phyloP scores from a whole-genome alignment of 139 green algal genomes.

The Micractinium conductrix region DNA sequence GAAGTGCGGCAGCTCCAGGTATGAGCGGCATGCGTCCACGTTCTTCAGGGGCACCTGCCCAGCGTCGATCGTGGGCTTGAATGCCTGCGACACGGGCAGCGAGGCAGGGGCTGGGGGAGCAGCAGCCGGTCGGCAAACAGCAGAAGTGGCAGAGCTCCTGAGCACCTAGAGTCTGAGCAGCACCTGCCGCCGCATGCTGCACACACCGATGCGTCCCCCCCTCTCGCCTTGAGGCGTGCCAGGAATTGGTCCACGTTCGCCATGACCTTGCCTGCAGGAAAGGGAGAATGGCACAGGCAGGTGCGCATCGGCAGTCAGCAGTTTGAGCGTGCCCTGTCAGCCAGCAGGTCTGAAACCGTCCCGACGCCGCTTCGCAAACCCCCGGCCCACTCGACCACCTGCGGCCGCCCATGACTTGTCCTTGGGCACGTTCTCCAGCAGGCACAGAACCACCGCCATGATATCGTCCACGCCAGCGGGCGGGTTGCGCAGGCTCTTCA shows the following conservation, averaged over 20 bases:
- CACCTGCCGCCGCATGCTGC: background rate
- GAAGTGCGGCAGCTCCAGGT: conserved; percentile 87
- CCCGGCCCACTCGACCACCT: background rate
- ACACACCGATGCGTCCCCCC: background rate
- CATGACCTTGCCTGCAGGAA: conserved; percentile 76
- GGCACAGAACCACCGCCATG: conserved; percentile 85
- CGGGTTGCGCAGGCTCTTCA: conserved; percentile 91
- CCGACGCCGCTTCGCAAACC: background rate
- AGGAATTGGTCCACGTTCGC: conserved; percentile 92
- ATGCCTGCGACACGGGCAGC: conserved; percentile 40
- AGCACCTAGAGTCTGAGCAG: no score
- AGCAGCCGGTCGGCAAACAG: no score
- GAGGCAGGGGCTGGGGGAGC: background rate
- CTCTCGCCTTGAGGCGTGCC: conserved; percentile 71
- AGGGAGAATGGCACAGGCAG: no score
- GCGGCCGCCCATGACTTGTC: conserved; percentile 87
- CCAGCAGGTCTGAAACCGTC: no score
- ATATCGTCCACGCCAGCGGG: conserved; percentile 90
- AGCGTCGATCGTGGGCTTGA: conserved; percentile 89
- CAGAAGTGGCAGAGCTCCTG: background rate
- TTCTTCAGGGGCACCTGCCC: conserved; percentile 78
- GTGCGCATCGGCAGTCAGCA: background rate
- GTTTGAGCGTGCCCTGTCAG: no score
- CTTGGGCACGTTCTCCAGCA: conserved; percentile 91
- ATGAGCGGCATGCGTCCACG: conserved; percentile 79